These are phyloP conservation scores for Nothophytophthora sp. DNA, from an alignment of 352 stramenopile genomes.

Conservation along the genomic window DNA sequence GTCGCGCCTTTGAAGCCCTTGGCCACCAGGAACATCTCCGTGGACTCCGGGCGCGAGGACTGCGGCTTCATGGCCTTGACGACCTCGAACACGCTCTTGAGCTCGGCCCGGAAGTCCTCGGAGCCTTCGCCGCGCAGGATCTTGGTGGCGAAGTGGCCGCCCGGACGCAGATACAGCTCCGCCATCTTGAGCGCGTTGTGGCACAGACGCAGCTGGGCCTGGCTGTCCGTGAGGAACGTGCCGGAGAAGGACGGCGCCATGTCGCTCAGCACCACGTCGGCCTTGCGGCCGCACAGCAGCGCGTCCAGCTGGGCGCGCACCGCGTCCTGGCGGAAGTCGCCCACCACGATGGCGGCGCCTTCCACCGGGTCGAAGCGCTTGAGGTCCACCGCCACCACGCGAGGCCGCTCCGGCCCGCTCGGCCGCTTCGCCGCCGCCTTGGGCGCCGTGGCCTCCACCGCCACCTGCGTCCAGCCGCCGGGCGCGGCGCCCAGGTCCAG, in stretches of 20 bases:
- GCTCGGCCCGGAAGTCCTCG: constrained; percentile 71
- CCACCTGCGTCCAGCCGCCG: constrained; percentile 85
- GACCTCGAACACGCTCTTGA: constrained; percentile 68
- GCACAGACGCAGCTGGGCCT: constrained; percentile 82
- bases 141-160: constrained; percentile 82
- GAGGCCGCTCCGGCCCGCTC: constrained; percentile 5
- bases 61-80: constrained; percentile 81
- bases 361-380: constrained; percentile 71
- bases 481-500: constrained; percentile 84
- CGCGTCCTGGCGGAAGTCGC: constrained; percentile 72
- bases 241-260: constrained; percentile 88
- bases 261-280: constrained; percentile 86
- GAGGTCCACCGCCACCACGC: constrained; percentile 80
- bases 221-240: constrained; percentile 72
- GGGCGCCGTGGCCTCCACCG: constrained; percentile 50
- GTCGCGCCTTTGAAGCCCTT: constrained; percentile 56
- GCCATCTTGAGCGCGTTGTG: constrained; percentile 87
- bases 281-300: constrained; percentile 45
- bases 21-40: constrained; percentile 84
- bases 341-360: constrained; percentile 67
- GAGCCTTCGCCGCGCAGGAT: constrained; percentile 77
- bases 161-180: constrained; percentile 75
- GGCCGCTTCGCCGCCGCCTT: constrained; percentile 16
- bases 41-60: constrained; percentile 79
- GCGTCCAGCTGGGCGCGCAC: constrained; percentile 60